Evolutionary conservation across 371 early-diverging fungal genomes (phyloP).

Genomic region (Lichtheimia hyalospora): DNA sequence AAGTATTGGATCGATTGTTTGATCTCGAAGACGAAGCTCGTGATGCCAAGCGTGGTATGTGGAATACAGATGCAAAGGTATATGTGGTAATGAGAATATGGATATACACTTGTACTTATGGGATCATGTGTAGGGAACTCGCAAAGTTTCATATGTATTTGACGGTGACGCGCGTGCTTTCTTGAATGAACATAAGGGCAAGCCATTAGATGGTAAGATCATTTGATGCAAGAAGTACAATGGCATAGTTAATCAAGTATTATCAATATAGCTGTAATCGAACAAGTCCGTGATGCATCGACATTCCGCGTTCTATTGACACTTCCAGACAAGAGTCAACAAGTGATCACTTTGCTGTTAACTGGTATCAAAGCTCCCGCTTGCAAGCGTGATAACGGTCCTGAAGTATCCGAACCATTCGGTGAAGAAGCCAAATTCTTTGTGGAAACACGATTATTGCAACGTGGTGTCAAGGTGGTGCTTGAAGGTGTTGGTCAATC

Average conservation of each 20-base stretch:
- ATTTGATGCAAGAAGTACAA: not conserved
- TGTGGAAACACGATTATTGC: slow-evolving; percentile 87
- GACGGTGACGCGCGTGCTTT: slow-evolving; percentile 76
- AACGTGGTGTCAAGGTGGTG: slow-evolving; percentile 86
- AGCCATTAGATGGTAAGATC: slow-evolving; percentile 68
- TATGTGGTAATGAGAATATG: slow-evolving; percentile 12
- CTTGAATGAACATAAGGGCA: slow-evolving; percentile 79
- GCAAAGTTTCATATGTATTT: slow-evolving; percentile 55
- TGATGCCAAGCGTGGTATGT: slow-evolving; percentile 73
- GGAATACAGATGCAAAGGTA: slow-evolving; percentile 64
- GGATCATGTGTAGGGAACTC: slow-evolving; percentile 40
- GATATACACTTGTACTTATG: not conserved
- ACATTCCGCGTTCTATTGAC: slow-evolving; percentile 78
- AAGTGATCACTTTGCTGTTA: slow-evolving; percentile 76
- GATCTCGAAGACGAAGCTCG: slow-evolving; percentile 77
- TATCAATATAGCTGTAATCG: slow-evolving; percentile 69
- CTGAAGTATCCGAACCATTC: slow-evolving; percentile 78
- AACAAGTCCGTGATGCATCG: slow-evolving; percentile 93
- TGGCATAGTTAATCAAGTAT: too few species aligned
- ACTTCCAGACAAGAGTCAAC: slow-evolving; percentile 59
- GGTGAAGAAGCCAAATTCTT: slow-evolving; percentile 92
- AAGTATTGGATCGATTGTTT: slow-evolving; percentile 59
- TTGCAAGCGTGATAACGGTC: slow-evolving; percentile 72
- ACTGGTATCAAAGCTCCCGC: slow-evolving; percentile 90
- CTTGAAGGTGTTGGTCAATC: slow-evolving; percentile 71